Evolutionary conservation across 352 stramenopile species (phyloP).

Genomic region (Pythium chondricola): DNA sequence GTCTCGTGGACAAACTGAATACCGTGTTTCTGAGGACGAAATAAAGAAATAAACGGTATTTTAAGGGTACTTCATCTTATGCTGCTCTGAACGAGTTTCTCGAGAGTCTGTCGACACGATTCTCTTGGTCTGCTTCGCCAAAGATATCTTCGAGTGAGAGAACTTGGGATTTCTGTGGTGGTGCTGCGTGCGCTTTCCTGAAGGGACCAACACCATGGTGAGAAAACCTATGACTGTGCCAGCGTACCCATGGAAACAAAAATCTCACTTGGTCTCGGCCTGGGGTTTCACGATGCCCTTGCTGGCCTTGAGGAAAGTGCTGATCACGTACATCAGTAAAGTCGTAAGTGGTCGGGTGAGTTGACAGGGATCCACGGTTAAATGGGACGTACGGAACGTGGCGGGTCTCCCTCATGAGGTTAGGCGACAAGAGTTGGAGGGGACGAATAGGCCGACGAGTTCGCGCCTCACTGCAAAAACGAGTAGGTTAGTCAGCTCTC

Average conservation of each 20-base stretch:
- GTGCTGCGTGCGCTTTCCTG: background rate
- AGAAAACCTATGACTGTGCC: too few species aligned
- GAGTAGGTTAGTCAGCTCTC: background rate
- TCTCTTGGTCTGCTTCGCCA: constrained; percentile 13
- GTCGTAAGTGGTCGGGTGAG: too few species aligned
- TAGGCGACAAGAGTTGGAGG: constrained; percentile 14
- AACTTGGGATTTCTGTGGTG: constrained; percentile 6
- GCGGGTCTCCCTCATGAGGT: constrained; percentile 8
- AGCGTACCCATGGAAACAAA: background rate
- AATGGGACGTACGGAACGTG: constrained; percentile 3
- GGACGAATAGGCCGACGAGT: constrained; percentile 4
- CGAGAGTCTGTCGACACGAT: too few species aligned
- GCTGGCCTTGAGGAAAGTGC: constrained; percentile 15
- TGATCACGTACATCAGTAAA: background rate
- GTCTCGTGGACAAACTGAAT: background rate
- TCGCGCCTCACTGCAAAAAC: background rate
- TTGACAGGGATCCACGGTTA: too few species aligned
- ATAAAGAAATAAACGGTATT: constrained; percentile 7
- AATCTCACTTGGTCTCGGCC: background rate
- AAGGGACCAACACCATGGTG: background rate
- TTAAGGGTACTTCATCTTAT: constrained; percentile 1
- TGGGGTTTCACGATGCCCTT: constrained; percentile 5
- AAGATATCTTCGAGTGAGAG: constrained; percentile 21
- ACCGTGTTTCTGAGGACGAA: background rate
- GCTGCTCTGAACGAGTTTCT: too few species aligned